A percentile compares a stretch with the other conserved stretches of the same genome.
Evolutionary conservation across 805 yeast genomes (phyloP).

Genomic region (Wickerhamiella spandovensis): DNA sequence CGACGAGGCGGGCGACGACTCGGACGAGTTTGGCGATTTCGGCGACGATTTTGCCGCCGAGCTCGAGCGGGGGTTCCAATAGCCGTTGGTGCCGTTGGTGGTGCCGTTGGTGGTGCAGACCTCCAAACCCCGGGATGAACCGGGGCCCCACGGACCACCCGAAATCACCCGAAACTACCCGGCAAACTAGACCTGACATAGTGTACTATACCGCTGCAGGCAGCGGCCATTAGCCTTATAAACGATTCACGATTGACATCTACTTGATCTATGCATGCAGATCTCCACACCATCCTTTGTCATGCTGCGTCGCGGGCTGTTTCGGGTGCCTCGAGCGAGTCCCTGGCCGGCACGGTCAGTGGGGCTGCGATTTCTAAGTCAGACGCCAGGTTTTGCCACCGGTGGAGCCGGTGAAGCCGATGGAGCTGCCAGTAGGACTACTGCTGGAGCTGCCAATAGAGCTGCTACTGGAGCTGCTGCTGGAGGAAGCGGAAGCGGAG

Average conservation of each 20-base stretch:
- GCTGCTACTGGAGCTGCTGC: background rate
- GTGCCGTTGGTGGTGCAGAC: no score
- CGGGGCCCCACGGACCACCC: no score
- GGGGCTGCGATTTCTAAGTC: background rate
- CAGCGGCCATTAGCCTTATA: no score
- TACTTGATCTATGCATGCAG: no score
- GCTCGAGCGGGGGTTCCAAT: slow-evolving; percentile 18
- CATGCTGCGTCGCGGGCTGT: background rate
- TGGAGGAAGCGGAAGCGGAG: background rate
- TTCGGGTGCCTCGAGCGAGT: background rate
- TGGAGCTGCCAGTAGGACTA: background rate
- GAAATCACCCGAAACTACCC: no score
- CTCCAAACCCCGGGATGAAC: no score
- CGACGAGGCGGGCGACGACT: background rate
- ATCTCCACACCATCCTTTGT: no score
- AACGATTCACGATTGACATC: no score
- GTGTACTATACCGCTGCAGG: background rate
- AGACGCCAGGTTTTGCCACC: no score
- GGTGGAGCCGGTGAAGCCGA: no score
- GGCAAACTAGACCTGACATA: no score
- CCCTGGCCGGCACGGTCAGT: background rate
- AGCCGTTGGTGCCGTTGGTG: no score
- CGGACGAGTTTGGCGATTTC: slow-evolving; percentile 4
- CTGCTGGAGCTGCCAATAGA: background rate
- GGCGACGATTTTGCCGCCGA: slow-evolving; percentile 21